phyloP scores from a whole-genome alignment of 2,329 filamentous ascomycete genomes.

The Plectosphaerella cucumerina region DNA sequence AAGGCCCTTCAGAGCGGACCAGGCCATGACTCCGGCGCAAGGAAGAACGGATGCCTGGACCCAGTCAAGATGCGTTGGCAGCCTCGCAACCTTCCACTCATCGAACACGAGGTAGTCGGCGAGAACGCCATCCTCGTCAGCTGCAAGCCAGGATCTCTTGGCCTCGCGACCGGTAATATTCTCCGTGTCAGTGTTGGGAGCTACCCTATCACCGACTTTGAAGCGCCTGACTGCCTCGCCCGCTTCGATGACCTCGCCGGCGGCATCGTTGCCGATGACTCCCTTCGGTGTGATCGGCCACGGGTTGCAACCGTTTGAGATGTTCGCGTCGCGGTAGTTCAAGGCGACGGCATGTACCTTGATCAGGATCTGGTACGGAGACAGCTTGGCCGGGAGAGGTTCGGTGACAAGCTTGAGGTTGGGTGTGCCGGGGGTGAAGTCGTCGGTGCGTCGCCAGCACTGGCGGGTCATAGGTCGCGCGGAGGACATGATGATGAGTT shows the following conservation, averaged over 20 bases:
- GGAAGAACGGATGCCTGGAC: conserved; percentile 30
- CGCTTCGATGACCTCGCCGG: conserved; percentile 32
- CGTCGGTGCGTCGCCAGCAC: conserved; percentile 22
- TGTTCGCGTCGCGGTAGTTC: conserved; percentile 31
- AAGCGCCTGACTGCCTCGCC: conserved; percentile 28
- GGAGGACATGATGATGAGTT: not conserved
- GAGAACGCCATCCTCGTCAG: conserved; percentile 37
- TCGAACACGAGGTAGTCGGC: conserved; percentile 36
- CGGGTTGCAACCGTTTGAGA: conserved; percentile 32
- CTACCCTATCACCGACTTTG: conserved; percentile 28
- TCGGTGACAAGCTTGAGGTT: conserved; percentile 30
- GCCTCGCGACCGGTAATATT: conserved; percentile 31
- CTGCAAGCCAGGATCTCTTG: conserved; percentile 35
- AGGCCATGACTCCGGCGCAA: conserved; percentile 40
- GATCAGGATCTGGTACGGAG: conserved; percentile 23
- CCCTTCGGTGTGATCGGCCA: conserved; percentile 31
- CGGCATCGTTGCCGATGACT: conserved; percentile 32
- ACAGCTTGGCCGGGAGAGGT: conserved; percentile 21
- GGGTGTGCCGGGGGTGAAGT: conserved; percentile 21
- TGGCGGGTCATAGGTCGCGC: conserved; percentile 9
- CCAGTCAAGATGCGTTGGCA: conserved; percentile 32
- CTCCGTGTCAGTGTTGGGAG: conserved; percentile 32
- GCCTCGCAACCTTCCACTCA: conserved; percentile 27
- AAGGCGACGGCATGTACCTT: conserved; percentile 26
- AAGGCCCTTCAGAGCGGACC: conserved; percentile 35